phyloP scores from a whole-genome alignment of 345 rosid genomes.

The Nasturtium officinale region DNA sequence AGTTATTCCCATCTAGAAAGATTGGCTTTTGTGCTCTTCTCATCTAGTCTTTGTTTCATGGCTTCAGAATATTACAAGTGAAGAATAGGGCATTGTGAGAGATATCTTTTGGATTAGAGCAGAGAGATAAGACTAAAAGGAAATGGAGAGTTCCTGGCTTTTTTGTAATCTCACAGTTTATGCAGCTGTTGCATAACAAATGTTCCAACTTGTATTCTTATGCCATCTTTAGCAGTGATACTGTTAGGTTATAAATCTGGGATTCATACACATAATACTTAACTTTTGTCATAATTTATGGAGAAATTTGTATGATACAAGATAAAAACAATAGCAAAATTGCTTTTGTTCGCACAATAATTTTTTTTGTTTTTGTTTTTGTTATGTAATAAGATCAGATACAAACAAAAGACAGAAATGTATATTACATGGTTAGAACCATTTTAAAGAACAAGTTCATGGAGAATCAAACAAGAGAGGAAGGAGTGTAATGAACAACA shows the following conservation, averaged over 20 bases:
- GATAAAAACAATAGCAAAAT: slow-evolving; percentile 21
- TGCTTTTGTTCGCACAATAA: not conserved
- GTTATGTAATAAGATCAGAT: not conserved
- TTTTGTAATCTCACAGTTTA: slow-evolving; percentile 14
- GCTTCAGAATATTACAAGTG: slow-evolving; percentile 23
- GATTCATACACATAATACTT: not conserved
- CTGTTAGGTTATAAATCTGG: not conserved
- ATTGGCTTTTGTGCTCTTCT: slow-evolving; percentile 20
- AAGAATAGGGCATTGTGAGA: slow-evolving; percentile 22
- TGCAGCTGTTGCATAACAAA: slow-evolving; percentile 4
- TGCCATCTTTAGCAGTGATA: slow-evolving; percentile 1
- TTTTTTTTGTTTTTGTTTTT: not conserved
- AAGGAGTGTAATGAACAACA: slow-evolving; percentile 15
- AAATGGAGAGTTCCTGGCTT: slow-evolving; percentile 5
- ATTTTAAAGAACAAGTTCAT: slow-evolving; percentile 4
- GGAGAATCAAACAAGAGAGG: slow-evolving; percentile 9
- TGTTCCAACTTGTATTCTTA: slow-evolving; percentile 6
- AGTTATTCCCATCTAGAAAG: slow-evolving; percentile 2
- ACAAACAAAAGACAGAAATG: slow-evolving; percentile 1
- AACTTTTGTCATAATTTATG: slow-evolving; percentile 5
- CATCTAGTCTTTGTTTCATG: slow-evolving; percentile 16
- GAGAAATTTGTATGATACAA: slow-evolving; percentile 12
- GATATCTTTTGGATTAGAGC: slow-evolving; percentile 4
- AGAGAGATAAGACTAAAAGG: not conserved
- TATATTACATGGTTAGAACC: slow-evolving; percentile 25